phyloP scores from a whole-genome alignment of 192 early-diverging fungal species.

The Physocladia obscura region DNA sequence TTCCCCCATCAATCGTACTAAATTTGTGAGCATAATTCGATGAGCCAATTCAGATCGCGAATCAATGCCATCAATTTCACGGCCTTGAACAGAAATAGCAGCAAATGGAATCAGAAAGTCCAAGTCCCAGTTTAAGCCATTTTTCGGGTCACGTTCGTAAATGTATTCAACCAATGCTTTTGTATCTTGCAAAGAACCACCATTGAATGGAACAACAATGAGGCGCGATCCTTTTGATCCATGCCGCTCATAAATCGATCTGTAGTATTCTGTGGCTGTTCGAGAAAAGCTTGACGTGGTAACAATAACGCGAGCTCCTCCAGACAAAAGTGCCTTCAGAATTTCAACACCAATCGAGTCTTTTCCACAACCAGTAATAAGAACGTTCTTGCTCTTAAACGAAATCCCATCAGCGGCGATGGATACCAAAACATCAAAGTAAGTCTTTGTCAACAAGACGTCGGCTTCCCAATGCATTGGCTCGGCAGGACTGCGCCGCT shows the following conservation, averaged over 20 bases:
- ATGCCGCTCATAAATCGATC: slow-evolving; percentile 79
- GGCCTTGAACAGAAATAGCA: slow-evolving; percentile 85
- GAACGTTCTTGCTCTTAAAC: slow-evolving; percentile 80
- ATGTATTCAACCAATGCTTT: slow-evolving; percentile 82
- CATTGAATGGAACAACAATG: slow-evolving; percentile 93
- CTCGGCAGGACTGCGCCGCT: slow-evolving; percentile 50
- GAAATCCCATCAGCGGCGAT: slow-evolving; percentile 82
- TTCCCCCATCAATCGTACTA: slow-evolving; percentile 80
- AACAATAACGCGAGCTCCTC: slow-evolving; percentile 85
- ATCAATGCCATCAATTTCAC: slow-evolving; percentile 81
- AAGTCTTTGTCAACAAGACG: slow-evolving; percentile 71
- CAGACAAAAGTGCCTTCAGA: slow-evolving; percentile 77
- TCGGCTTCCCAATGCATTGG: slow-evolving; percentile 84
- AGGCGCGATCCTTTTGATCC: slow-evolving; percentile 85
- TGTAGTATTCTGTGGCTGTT: slow-evolving; percentile 78
- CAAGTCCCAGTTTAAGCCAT: slow-evolving; percentile 87
- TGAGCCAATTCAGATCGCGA: slow-evolving; percentile 88
- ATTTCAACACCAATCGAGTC: slow-evolving; percentile 87
- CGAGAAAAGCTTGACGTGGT: slow-evolving; percentile 90
- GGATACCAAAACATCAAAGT: slow-evolving; percentile 77
- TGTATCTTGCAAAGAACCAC: slow-evolving; percentile 82
- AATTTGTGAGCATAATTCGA: slow-evolving; percentile 92
- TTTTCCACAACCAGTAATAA: slow-evolving; percentile 87
- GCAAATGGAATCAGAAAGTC: slow-evolving; percentile 95
- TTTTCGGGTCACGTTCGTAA: slow-evolving; percentile 70